Percentiles rank a stretch among this genome's conserved stretches.
Evolutionary conservation across 192 early-diverging fungal species (phyloP).

Genomic region (Coemansia biformis): DNA sequence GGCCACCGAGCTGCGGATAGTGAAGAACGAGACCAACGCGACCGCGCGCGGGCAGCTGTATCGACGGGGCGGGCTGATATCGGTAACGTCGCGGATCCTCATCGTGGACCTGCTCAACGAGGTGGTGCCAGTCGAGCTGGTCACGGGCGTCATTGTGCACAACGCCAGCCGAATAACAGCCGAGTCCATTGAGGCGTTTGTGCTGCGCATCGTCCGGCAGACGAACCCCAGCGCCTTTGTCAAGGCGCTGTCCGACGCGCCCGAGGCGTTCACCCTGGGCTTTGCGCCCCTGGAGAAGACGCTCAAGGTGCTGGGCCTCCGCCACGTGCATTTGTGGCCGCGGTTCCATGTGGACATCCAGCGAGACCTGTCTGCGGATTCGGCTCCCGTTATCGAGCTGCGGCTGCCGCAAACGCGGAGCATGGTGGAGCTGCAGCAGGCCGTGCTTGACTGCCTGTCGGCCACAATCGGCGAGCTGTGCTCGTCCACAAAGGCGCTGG

Average conservation of each 20-base stretch:
- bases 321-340: slow-evolving; percentile 86
- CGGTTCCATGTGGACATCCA: slow-evolving; percentile 44
- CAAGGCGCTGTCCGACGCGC: slow-evolving; percentile 87
- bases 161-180: slow-evolving; percentile 79
- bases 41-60: slow-evolving; percentile 56
- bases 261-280: slow-evolving; percentile 72
- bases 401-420: slow-evolving; percentile 68
- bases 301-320: slow-evolving; percentile 70
- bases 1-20: slow-evolving; percentile 8
- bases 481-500: slow-evolving; percentile 60
- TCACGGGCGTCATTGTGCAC: slow-evolving; percentile 79
- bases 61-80: slow-evolving; percentile 73
- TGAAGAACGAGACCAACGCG: slow-evolving; percentile 37
- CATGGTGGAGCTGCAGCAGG: slow-evolving; percentile 80
- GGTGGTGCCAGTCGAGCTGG: slow-evolving; percentile 64
- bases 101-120: slow-evolving; percentile 85
- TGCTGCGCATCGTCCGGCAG: slow-evolving; percentile 73
- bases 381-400: slow-evolving; percentile 67
- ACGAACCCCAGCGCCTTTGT: slow-evolving; percentile 82
- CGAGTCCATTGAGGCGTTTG: slow-evolving; percentile 84
- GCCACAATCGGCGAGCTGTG: slow-evolving; percentile 71
- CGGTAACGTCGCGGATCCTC: slow-evolving; percentile 81
- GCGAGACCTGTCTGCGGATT: slow-evolving; percentile 51
- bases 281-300: slow-evolving; percentile 85
- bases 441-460: slow-evolving; percentile 80